Evolutionary conservation across 2,329 filamentous ascomycete species (phyloP), one percentile per base, ranked within the genome.

Genomic region (Fusarium annulatum): DNA sequence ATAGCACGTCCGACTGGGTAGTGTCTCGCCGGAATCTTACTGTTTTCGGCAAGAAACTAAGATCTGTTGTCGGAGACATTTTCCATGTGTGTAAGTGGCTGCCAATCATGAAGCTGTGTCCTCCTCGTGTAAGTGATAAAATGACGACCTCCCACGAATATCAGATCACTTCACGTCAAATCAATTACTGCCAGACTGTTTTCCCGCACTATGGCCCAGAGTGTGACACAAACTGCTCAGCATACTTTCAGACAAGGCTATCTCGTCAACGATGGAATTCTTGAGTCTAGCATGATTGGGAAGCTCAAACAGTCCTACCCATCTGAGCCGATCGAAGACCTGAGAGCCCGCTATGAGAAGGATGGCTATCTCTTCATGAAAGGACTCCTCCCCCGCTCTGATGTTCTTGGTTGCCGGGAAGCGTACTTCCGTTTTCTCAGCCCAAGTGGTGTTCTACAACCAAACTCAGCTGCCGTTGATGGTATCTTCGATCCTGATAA

Each of bases 361-460:
- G 48, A 66, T 12, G 65, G 65, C 4, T 66, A 68, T 15, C 64
- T 67, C 14, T 67, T 66, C 5, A 53, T 66, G 21, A 73, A 72
- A 36, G 64, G 61, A 1, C 33, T 73, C 15, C 42, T 72, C 2
- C 65, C 69, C 2, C 58, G 71, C 3, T 56, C 63, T 4, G 58
- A 61, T 7, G 65, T 73, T 2, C 65, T 73, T 5, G 12, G 45
- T n/a, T 69, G 61, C 7, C 58, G 65, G n/a, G 26, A 64, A 21
- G 49, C 55, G 6, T 72, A 70, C 46, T 70, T 72, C 49, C 36
- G 49, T 19, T 69, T 73, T 6, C 55, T 73, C 3, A 60, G 45
- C 3, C 65, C 69, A 2, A 72, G 52, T 3, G 59, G 65, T 1
- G 57, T 67, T 19, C 15, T 72, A 0, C 38, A 59, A 12, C 69